Base-by-base conservation (phyloP, 176 grass and related monocot genomes). In the Thinopyrum elongatum region DNA sequence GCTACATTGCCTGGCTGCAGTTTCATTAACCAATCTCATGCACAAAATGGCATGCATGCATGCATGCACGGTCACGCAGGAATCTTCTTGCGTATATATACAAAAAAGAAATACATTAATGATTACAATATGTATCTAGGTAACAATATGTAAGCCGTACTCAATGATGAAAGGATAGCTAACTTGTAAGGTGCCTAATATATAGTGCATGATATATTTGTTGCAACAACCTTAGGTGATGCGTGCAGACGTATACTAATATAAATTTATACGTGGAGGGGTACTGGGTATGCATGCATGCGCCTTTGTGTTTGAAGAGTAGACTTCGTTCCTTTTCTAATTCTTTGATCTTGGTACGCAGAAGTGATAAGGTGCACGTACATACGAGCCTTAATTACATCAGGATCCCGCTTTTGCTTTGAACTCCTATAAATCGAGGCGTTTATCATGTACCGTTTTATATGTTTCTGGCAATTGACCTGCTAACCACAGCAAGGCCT, bases 161-260 rank as follows among this genome's bases (percentile, higher is more conserved):
- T 36, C 67, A 70, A 87, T 76, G 80, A 76, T 87, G 89, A 80
- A 87, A 80, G 65, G 68, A 64, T 41, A 57, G 59, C n/a, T 60
- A 82, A 66, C 59, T 83, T 87, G 87, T 80, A 64, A 84, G 80
- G 68, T 67, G 46, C 3, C 74, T 74, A 64, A 34, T 73, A 53
- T 74, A 11, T 38, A 25, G 19, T 89, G 15, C 55, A n/a, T 68
- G 17, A 19, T 8, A 21, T 27, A 21, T 28, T 8, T 65, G 30
- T 38, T 4, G 69, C 46, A 81, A 59, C 69, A 28, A 71, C 57
- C 70, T 26, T 39, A 61, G 29, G 33, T 25, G 33, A 44, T 85
- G 76, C 17, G 4, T 7, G 2, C 11, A n/a, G 0, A 53, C 2
- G 19, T 79, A 19, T 53, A 53, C 16, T 53, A 17, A 19, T 53